A percentile compares a stretch with the other conserved stretches of the same genome.
Conservation (phyloP, 1,284 basidiomycete genomes). For the Pulveroboletus sp. region DNA sequence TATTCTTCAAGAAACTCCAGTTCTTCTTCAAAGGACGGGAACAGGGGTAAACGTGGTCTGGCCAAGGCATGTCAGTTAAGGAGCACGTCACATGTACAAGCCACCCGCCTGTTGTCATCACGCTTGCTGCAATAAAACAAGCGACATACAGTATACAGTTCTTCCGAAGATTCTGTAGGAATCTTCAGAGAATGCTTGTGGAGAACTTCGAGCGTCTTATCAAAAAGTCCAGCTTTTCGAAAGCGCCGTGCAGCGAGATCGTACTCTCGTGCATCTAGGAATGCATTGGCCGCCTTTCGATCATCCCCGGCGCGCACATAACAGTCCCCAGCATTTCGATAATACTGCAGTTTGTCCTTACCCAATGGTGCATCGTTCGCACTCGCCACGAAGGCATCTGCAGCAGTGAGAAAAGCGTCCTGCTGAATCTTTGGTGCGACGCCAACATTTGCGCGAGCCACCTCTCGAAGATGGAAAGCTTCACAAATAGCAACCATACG, state of each 20-base stretch:
- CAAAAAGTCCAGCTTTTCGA: constrained; percentile 51
- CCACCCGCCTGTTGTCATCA: constrained; percentile 33
- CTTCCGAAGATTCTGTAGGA: constrained; percentile 38
- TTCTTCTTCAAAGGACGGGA: constrained; percentile 52
- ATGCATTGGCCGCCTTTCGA: constrained; percentile 48
- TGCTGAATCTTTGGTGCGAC: too few relatives aligned
- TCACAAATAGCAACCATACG: too few relatives aligned
- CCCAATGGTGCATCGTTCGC: constrained; percentile 25
- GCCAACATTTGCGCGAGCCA: too few relatives aligned
- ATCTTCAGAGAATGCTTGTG: constrained; percentile 38
- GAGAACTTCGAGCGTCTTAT: constrained; percentile 53
- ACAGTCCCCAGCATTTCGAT: constrained; percentile 54
- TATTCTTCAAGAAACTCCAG: too few relatives aligned
- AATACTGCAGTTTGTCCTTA: constrained; percentile 43
- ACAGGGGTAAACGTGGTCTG: constrained; percentile 53
- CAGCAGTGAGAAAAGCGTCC: too few relatives aligned
- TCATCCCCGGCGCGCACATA: constrained; percentile 46
- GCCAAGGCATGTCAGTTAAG: neutral
- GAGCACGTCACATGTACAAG: neutral
- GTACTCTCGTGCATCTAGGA: constrained; percentile 46
- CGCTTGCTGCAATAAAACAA: constrained; percentile 45
- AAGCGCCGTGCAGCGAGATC: constrained; percentile 48
- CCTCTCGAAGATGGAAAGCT: too few relatives aligned
- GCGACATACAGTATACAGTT: constrained; percentile 46
- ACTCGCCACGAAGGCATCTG: too few relatives aligned